These are phyloP conservation scores for Globisporangium cylindrosporum DNA, from an alignment of 352 stramenopile genomes.

Conservation along the genomic window DNA sequence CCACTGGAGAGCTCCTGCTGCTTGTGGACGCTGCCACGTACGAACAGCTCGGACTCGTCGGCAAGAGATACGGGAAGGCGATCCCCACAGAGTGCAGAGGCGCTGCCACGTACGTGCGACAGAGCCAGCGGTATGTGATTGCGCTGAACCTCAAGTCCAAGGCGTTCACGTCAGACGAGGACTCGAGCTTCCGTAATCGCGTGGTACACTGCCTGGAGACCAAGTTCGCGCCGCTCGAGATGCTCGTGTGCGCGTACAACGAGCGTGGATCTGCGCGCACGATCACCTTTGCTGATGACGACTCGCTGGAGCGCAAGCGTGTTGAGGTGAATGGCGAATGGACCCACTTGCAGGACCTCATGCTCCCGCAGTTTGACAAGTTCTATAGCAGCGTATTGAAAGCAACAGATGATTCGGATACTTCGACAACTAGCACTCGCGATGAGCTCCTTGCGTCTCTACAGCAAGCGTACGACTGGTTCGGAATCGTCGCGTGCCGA, in stretches of 20 bases:
- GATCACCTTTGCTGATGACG: conserved; percentile 70
- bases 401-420: background rate
- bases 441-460: conserved; percentile 33
- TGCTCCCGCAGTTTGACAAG: conserved; percentile 52
- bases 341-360: conserved; percentile 41
- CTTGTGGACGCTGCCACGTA: conserved; percentile 66
- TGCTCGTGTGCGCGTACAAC: conserved; percentile 77
- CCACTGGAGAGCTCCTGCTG: conserved; percentile 63
- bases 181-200: conserved; percentile 25
- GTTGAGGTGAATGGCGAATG: conserved; percentile 54
- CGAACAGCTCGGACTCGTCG: conserved; percentile 66
- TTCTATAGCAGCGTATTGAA: conserved; percentile 25
- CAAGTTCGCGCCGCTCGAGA: conserved; percentile 56
- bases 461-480: conserved; percentile 68
- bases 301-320: conserved; percentile 53
- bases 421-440: background rate
- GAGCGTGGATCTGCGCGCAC: conserved; percentile 55
- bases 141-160: conserved; percentile 54
- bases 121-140: conserved; percentile 58
- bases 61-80: conserved; percentile 52
- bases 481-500: conserved; percentile 65
- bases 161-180: conserved; percentile 26
- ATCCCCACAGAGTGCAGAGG: conserved; percentile 19
- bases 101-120: conserved; percentile 22
- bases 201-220: conserved; percentile 42